A percentile compares a stretch with the other conserved stretches of the same genome.
These are phyloP conservation scores for Phytophthora ramorum DNA, from an alignment of 352 stramenopile genomes.

Conservation along the genomic window DNA sequence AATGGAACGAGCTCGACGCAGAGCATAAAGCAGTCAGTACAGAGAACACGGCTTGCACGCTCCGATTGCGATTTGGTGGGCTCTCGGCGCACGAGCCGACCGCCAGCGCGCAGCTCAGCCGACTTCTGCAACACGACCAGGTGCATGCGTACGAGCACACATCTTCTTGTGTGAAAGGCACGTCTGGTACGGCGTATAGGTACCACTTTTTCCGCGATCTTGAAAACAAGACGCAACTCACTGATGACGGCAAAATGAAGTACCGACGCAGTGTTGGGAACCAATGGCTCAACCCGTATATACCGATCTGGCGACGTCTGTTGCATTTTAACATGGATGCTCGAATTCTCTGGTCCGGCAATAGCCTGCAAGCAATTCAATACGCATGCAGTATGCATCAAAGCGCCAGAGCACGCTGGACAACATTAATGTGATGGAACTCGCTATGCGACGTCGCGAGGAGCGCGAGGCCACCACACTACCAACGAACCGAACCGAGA, in stretches of 20 bases:
- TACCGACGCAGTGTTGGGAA: neutral
- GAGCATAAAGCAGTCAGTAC: neutral
- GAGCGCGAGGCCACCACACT: neutral
- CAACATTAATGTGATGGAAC: neutral
- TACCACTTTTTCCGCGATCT: slow-evolving; percentile 1
- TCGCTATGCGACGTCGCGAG: neutral
- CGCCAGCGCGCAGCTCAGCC: neutral
- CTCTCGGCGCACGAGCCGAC: neutral
- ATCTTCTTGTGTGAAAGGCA: neutral
- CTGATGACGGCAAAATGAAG: neutral
- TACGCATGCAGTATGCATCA: neutral
- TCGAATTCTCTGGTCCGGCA: neutral
- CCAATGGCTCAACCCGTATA: neutral
- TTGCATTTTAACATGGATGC: neutral
- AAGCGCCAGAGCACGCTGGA: neutral
- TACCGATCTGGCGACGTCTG: neutral
- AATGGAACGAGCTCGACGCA: neutral
- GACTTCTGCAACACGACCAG: neutral
- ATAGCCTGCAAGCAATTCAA: neutral
- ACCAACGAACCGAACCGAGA: neutral
- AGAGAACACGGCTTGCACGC: neutral
- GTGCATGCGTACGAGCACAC: slow-evolving; percentile 1
- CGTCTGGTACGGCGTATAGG: neutral
- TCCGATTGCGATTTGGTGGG: neutral
- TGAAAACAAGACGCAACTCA: neutral